Evolutionary conservation across 768 basidiomycete genomes (phyloP), one percentile per base, ranked within the genome.

Genomic region (Lentinula sp.): DNA sequence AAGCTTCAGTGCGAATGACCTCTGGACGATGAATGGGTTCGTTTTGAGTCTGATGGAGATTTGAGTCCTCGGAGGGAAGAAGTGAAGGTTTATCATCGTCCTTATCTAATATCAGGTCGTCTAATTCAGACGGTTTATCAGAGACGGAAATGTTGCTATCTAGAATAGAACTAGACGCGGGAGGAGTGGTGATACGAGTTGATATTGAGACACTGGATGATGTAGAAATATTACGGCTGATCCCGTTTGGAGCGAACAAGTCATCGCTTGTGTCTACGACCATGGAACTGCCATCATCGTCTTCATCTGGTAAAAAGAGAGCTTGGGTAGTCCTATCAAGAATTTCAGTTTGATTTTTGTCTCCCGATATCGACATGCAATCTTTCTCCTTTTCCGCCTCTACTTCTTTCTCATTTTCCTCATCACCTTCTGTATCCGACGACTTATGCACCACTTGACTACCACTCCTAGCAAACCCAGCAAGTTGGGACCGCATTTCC

Each of bases 401-500:
- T 50, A 62, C 54, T 4, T 62, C 63, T 60, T 63, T 23, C 1
- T 62, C 63, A 4, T 64, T 66, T 32, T 69, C 67, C 32, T 68
- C 63, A 28, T 67, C 68, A 9, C 63, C 66, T 8, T 65, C 67
- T 10, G 63, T 67, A 16, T 57, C 61, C n/a, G 50, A 66, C 46
- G 55, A 64, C 51, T 16, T 65, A 16, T 61, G 67, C 31, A 63
- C 62, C 18, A 66, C 28, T 48, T 74, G 77, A 62, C 76, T 79
- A 42, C 83, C 84, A 39, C 68, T 69, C 64, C 84, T 76, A 10
- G 85, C 79, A 72, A 86, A 90, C 10, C 72, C 78, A 48, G 73
- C 77, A 60, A 91, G 79, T 31, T 56, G 55, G 4, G 42, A 34
- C 5, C 61, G 61, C 35, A 62, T 18, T 11, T 62, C 57, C 46